Base-by-base conservation (phyloP, 768 basidiomycete species). In the Dentipellis fragilis region DNA sequence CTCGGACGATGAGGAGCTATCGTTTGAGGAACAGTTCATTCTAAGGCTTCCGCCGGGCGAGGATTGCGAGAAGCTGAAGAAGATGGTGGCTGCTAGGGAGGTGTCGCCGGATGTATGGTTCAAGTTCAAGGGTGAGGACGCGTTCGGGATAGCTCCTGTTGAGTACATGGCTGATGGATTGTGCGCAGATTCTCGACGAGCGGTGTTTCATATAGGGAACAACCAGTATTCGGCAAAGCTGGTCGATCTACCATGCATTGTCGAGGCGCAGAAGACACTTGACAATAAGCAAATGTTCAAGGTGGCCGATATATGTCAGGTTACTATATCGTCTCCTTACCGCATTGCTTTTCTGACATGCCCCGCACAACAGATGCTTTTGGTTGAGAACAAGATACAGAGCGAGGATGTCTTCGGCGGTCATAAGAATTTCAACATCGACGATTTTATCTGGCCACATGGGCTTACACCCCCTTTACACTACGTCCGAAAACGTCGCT, bases 271-370 rank as follows among this genome's bases (percentile, higher is more conserved):
- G 69, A 97, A 97, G 75, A 93, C 95, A 1, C 70, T 95, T 51
- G 96, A 98, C 70, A 89, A 85, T 67, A 93, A 94, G 68, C 93
- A 96, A 65, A 87, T 96, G 83, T 96, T 98, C 77, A 99, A 99
- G 70, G 90, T 94, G 6, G 94, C 93, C 39, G 96, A 99, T 67
- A 95, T 99, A 72, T 95, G 90, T 73, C 94, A 96, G 81, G 92
- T 93, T 63, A 40, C 54, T 54, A 55, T 38, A 40, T 56, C 68
- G 40, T 22, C 57, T 51, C 10, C n/a, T 35, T 11, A 57, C 17
- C 47, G 14, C 19, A 4, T 19, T 35, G 52, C 5, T 22, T 38
- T 7, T 39, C 7, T 10, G 10, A 29, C 29, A 29, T 29, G 29
- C 29, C 19, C 3, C 9, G 14, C 40, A 19, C 40, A 56, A 45